Evolutionary conservation across 1,139 yeast species (phyloP), one percentile per base, ranked within the genome.

Genomic region (Kodamaea derodonti): DNA sequence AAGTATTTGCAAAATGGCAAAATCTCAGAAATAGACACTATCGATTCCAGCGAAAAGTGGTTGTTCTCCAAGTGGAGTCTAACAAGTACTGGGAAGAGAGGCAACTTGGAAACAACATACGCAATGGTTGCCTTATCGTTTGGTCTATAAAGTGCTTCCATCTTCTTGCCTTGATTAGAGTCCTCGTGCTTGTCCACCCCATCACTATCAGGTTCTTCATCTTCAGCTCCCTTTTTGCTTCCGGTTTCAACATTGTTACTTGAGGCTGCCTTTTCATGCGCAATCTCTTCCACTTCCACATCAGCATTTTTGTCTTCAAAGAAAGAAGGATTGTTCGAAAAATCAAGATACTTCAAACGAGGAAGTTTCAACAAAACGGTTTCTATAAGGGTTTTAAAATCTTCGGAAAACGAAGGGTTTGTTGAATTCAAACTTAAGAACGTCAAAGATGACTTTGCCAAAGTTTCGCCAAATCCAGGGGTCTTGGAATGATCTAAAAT

Each of bases 21-120:
- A 5, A 72, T 62, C 46, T 79, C 81, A 9, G 85, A 77, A 30
- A 84, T 47, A n/a, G 73, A 65, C 4, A 76, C 65, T 28, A 83
- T 56, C 1, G 75, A 60, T 1, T 65, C 54, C 1, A 74, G 58
- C 3, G 69, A 51, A 12, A 81, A 60, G 24, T 72, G 67, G 46
- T 81, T 78, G 47, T 76, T 69, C 45, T 83, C 90, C 34, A 83
- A 51, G 50, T 80, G 84, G 27, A 83, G 54, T 37, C 88, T 64
- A 0, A 70, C 57, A 38, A 84, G 58, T 33, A 65, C 65, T 4
- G 75, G 74, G 48, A 78, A 79, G 24, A 80, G 60, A 2, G 92
- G 90, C 29, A 81, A 54, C 41, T 69, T 73, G 20, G 74, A 65
- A 2, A 74, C 61, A 34, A 82, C 60, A 38, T 69, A 67, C n/a